A percentile compares a stretch with the other conserved stretches of the same genome.
phyloP scores from a whole-genome alignment of 2,329 filamentous ascomycete genomes.

The Penicillium sp. region DNA sequence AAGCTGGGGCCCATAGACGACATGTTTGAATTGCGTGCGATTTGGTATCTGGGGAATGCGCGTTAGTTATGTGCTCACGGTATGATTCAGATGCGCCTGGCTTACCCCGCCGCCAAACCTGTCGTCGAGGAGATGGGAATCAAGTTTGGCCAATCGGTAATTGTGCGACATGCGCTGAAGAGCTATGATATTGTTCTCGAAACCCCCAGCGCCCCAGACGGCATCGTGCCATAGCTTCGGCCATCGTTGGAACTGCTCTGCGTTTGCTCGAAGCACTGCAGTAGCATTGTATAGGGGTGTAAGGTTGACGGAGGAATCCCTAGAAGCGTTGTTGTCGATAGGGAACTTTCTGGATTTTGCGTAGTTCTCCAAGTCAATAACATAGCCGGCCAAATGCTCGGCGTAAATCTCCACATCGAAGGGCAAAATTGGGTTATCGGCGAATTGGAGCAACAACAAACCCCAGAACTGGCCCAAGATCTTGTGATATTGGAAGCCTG shows the following conservation, averaged over 20 bases:
- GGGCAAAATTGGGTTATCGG: conserved; percentile 79
- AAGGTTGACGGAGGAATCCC: conserved; percentile 54
- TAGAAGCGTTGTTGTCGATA: conserved; percentile 22
- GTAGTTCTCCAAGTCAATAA: conserved; percentile 70
- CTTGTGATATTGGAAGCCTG: conserved; percentile 79
- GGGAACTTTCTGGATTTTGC: conserved; percentile 58
- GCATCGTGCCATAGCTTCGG: conserved; percentile 76
- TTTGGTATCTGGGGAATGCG: conserved; percentile 68
- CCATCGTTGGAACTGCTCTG: conserved; percentile 74
- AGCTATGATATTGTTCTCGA: conserved; percentile 73
- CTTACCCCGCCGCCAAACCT: conserved; percentile 74
- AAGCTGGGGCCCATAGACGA: conserved; percentile 81
- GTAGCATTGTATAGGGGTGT: conserved; percentile 68
- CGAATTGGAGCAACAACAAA: conserved; percentile 82
- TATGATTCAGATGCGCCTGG: conserved; percentile 30
- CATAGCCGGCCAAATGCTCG: conserved; percentile 65
- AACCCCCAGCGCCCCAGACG: conserved; percentile 73
- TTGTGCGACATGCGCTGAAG: conserved; percentile 77
- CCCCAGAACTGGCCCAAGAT: conserved; percentile 79
- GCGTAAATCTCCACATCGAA: conserved; percentile 81
- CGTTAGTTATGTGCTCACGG: conserved; percentile 16
- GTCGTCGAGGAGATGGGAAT: conserved; percentile 80
- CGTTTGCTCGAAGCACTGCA: conserved; percentile 62
- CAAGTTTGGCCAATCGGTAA: conserved; percentile 77
- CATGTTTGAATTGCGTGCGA: conserved; percentile 91